Conservation (phyloP, 2,329 filamentous ascomycete genomes). For the Hymenoscyphus fructigenus region DNA sequence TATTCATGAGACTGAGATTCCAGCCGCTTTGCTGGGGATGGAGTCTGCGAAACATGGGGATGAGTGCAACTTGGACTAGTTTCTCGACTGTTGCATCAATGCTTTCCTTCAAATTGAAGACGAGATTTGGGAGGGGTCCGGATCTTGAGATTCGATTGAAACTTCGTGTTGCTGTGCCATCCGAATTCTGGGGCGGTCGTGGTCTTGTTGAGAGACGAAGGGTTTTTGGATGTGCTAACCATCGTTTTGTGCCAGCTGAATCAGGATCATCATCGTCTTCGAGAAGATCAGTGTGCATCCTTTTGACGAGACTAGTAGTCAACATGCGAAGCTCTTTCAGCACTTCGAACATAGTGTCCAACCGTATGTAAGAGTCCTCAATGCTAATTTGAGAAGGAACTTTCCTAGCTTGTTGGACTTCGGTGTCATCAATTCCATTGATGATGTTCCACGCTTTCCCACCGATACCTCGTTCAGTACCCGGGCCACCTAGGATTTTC, state of each 20-base stretch:
- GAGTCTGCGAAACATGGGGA: conserved; percentile 72
- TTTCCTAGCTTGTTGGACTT: conserved; percentile 69
- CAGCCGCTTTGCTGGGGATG: conserved; percentile 64
- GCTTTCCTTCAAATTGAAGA: conserved; percentile 63
- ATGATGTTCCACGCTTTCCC: conserved; percentile 73
- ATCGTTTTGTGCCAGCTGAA: conserved; percentile 42
- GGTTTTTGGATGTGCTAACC: conserved; percentile 80
- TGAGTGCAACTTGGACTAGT: conserved; percentile 65
- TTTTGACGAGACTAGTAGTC: conserved; percentile 66
- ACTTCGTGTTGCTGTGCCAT: conserved; percentile 54
- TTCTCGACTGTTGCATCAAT: conserved; percentile 63
- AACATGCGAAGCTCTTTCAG: conserved; percentile 67
- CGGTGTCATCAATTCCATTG: conserved; percentile 74
- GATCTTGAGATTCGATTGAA: conserved; percentile 77
- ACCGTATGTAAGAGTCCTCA: conserved; percentile 81
- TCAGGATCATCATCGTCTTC: conserved; percentile 38
- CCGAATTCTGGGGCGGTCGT: conserved; percentile 49
- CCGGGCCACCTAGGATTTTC: conserved; percentile 66
- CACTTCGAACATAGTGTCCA: conserved; percentile 65
- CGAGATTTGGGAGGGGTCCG: conserved; percentile 67
- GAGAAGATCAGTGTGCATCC: conserved; percentile 77
- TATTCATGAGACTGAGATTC: conserved; percentile 81
- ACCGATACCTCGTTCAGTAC: conserved; percentile 70
- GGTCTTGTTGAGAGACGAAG: conserved; percentile 78
- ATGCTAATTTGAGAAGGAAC: conserved; percentile 89